Conservation (phyloP, 352 stramenopile genomes). For the Phytophthora idaei region DNA sequence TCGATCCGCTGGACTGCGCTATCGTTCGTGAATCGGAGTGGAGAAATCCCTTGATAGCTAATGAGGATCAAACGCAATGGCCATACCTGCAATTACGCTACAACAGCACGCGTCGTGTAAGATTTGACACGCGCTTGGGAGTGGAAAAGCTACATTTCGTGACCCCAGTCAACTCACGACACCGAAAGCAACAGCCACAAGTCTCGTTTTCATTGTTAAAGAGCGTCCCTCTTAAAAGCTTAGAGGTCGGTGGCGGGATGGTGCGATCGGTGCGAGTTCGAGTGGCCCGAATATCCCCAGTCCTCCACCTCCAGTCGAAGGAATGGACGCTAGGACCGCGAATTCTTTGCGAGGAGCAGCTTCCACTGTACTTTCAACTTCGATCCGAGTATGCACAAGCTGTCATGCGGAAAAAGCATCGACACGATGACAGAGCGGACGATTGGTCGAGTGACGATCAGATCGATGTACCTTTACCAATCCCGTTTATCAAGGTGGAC, state of each 20-base stretch:
- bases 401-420: slow-evolving; percentile 20
- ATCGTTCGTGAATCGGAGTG: slow-evolving; percentile 43
- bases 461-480: slow-evolving; percentile 43
- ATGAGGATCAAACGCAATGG: slow-evolving; percentile 55
- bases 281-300: slow-evolving; percentile 55
- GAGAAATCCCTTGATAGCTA: slow-evolving; percentile 56
- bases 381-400: slow-evolving; percentile 39
- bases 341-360: slow-evolving; percentile 70
- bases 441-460: slow-evolving; percentile 21
- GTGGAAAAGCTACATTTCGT: slow-evolving; percentile 44
- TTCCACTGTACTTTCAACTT: slow-evolving; percentile 54
- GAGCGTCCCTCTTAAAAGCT: slow-evolving; percentile 61
- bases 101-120: slow-evolving; percentile 71
- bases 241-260: slow-evolving; percentile 69
- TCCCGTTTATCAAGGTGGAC: slow-evolving; percentile 73
- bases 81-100: slow-evolving; percentile 66
- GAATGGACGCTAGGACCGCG: slow-evolving; percentile 63
- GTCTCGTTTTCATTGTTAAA: slow-evolving; percentile 60
- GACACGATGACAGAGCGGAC: slow-evolving; percentile 14
- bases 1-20: slow-evolving; percentile 71
- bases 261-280: slow-evolving; percentile 62
- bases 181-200: slow-evolving; percentile 30
- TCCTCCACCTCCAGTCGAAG: slow-evolving; percentile 73
- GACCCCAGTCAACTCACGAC: slow-evolving; percentile 3
- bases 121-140: slow-evolving; percentile 49